A percentile compares a stretch with the other conserved stretches of the same genome.
phyloP scores from a whole-genome alignment of 1,284 basidiomycete species.

The Rhodotorula sp. region DNA sequence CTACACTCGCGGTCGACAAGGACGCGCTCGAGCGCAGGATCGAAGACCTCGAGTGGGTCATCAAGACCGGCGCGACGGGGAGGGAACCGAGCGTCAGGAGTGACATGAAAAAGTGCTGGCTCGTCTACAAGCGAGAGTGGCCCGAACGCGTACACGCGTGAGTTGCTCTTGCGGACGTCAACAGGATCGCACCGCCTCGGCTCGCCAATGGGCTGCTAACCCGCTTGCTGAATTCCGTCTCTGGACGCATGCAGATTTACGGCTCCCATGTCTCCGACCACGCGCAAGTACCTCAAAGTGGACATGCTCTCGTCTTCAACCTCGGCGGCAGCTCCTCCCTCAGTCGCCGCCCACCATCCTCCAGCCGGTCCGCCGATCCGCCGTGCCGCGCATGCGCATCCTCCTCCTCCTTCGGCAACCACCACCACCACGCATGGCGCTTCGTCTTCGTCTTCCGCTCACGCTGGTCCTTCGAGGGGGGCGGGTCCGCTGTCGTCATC shows the following conservation, averaged over 20 bases:
- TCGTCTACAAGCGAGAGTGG: conserved; percentile 68
- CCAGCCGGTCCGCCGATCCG: conserved; percentile 1
- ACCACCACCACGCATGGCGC: not conserved
- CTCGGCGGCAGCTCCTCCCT: not conserved
- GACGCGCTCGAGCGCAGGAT: conserved; percentile 66
- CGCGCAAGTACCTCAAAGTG: conserved; percentile 72
- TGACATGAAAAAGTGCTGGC: conserved; percentile 66
- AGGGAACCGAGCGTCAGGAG: conserved; percentile 73
- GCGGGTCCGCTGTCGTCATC: too few relatives aligned
- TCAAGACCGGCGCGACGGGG: conserved; percentile 66
- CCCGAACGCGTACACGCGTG: conserved; percentile 66
- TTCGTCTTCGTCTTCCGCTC: too few relatives aligned
- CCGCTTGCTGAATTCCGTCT: not conserved
- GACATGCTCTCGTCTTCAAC: conserved; percentile 10
- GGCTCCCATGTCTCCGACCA: conserved; percentile 68
- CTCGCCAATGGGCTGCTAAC: not conserved
- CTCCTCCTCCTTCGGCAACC: not conserved
- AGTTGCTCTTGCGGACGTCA: conserved; percentile 43
- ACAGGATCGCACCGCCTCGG: not conserved
- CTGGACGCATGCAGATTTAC: conserved; percentile 58
- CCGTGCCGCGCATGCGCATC: not conserved
- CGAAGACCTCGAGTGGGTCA: conserved; percentile 67
- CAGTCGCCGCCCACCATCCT: not conserved
- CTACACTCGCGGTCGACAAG: conserved; percentile 33
- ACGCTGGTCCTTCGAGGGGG: too few relatives aligned